phyloP scores from a whole-genome alignment of 2,329 filamentous ascomycete genomes.

The Escovopsis sp. region DNA sequence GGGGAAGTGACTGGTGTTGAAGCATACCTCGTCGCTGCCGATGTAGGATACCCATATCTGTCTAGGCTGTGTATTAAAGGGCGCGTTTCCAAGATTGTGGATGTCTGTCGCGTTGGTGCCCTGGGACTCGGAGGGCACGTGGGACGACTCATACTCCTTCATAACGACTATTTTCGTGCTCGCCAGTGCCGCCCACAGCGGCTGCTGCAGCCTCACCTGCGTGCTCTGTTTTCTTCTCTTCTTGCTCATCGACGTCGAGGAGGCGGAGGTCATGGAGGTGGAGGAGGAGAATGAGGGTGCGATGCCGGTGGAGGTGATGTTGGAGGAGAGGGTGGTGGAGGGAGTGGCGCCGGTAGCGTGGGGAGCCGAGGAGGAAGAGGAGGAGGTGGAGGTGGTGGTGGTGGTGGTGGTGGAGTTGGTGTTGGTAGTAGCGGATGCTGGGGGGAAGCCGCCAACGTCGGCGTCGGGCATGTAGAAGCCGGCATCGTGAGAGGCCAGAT shows the following conservation, averaged over 20 bases:
- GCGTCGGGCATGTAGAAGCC: constrained; percentile 40
- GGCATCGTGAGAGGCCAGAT: not conserved
- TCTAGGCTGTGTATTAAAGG: constrained; percentile 54
- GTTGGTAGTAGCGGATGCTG: too few relatives aligned
- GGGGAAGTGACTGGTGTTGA: constrained; percentile 54
- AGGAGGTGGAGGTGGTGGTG: too few relatives aligned
- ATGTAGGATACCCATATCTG: constrained; percentile 74
- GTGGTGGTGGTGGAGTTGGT: too few relatives aligned
- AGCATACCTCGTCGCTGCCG: constrained; percentile 62
- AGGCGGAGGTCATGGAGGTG: constrained; percentile 8
- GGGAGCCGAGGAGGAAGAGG: too few relatives aligned
- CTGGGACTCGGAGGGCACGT: constrained; percentile 56
- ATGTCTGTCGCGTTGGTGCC: constrained; percentile 64
- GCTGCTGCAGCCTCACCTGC: constrained; percentile 78
- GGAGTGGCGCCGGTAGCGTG: too few relatives aligned
- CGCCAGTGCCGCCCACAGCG: constrained; percentile 84
- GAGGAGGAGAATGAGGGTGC: too few relatives aligned
- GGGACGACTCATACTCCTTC: constrained; percentile 77
- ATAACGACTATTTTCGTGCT: constrained; percentile 95
- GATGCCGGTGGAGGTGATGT: constrained; percentile 17
- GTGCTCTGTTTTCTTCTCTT: constrained; percentile 85
- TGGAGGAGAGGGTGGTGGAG: too few relatives aligned
- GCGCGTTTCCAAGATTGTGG: constrained; percentile 62
- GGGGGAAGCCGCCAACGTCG: constrained; percentile 23
- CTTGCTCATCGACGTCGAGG: constrained; percentile 47